Base-by-base conservation (phyloP, 1,139 yeast species). In the Sugiyamaella castrensis region DNA sequence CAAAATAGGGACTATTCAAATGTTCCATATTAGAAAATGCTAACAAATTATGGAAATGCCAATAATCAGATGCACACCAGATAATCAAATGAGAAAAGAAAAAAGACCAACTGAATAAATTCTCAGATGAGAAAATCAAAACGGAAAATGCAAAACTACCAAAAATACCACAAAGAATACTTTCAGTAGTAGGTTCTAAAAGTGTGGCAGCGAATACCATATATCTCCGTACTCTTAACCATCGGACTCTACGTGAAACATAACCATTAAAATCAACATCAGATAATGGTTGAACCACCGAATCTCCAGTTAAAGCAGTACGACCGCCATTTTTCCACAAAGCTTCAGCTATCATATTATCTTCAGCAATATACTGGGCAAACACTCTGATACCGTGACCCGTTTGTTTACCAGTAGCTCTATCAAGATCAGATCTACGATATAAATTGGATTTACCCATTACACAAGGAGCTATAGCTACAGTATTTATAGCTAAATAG, bases 391-490 rank as follows among this genome's bases (percentile, higher is more conserved):
- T 73, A 0, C 96, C 94, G n/a, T 47, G 46, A 8, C 59, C 57
- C 6, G 51, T 27, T 1, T 46, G 47, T 27, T 42, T 43, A 11
- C 36, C 40, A 16, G 51, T 46, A 0, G 94, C 82, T 19, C 56
- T 58, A 64, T 87, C 94, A 37, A 88, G 67, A 49, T 80, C 87
- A 1, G 87, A 79, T 42, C 80, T 74, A 16, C 94, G 72, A 65
- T 86, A 88, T 43, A 88, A 62, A 63, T 88, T 88, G 19, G 95
- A 85, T 65, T 89, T 88, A n/a, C 96, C 96, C 72, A 86, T 88
- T 44, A 88, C 95, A 68, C 96, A 88, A 0, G 96, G 95, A 0
- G 95, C 95, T 19, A 87, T 69, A n/a, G 84, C 80, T 12, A 84
- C 69, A 53, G 81, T 79, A 64, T 88, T 88, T 60, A 88, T 79